These are phyloP conservation scores for Arthroderma sp. DNA, from an alignment of 2,329 filamentous ascomycete genomes.

Conservation along the genomic window DNA sequence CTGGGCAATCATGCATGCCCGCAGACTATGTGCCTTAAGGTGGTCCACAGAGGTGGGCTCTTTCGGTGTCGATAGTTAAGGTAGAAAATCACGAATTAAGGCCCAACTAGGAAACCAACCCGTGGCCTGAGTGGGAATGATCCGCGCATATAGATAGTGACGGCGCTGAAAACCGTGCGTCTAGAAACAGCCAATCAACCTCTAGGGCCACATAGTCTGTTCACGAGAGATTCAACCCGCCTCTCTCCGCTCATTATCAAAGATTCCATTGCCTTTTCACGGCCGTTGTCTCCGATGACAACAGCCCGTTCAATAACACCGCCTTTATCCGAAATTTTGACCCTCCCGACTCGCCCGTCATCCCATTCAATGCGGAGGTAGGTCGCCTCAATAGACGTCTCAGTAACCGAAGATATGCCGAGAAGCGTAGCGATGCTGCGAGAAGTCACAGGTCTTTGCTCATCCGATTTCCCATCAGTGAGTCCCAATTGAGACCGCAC, in stretches of 20 bases:
- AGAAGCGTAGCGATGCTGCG: slow-evolving; percentile 11
- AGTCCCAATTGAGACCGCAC: slow-evolving; percentile 22
- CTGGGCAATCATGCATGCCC: no score
- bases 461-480: slow-evolving; percentile 6
- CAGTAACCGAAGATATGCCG: slow-evolving; percentile 23
- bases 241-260: slow-evolving; percentile 23
- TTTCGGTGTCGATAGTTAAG: no score
- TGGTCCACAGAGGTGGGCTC: no score
- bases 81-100: no score
- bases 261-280: slow-evolving; percentile 25
- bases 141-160: no score
- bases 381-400: slow-evolving; percentile 26
- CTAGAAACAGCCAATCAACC: neutral
- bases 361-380: slow-evolving; percentile 33
- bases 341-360: slow-evolving; percentile 30
- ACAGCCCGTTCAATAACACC: slow-evolving; percentile 27
- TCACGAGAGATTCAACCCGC: slow-evolving; percentile 22
- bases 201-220: slow-evolving; percentile 14
- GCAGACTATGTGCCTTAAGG: no score
- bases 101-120: no score
- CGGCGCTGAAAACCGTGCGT: no score
- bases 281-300: slow-evolving; percentile 27
- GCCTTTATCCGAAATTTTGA: slow-evolving; percentile 30
- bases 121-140: no score
- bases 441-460: neutral